These are phyloP conservation scores for Saitozyma sp. DNA, from an alignment of 768 basidiomycete genomes.

Conservation along the genomic window DNA sequence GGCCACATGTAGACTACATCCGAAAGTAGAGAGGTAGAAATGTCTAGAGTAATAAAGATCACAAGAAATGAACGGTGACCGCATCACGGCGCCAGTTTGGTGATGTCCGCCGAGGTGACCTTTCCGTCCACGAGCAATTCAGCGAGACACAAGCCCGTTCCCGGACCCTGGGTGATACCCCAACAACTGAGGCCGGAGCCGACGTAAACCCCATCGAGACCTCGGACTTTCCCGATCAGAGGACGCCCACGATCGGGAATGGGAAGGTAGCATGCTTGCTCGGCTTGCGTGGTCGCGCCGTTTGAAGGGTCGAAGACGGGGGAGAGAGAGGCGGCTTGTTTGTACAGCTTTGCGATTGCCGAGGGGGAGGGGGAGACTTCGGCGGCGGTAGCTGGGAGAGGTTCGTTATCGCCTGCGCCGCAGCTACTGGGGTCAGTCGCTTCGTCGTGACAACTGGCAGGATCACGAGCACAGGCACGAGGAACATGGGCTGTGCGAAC, in stretches of 20 bases:
- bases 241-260: conserved; percentile 63
- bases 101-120: conserved; percentile 61
- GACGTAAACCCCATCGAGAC: conserved; percentile 67
- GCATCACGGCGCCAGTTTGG: conserved; percentile 51
- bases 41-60: conserved; percentile 1
- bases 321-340: conserved; percentile 49
- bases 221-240: conserved; percentile 66
- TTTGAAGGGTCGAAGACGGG: conserved; percentile 51
- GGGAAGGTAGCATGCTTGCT: conserved; percentile 79
- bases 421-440: conserved; percentile 59
- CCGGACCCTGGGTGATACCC: conserved; percentile 60
- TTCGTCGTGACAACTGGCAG: background rate
- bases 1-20: no score
- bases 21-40: no score
- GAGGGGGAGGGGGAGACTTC: conserved; percentile 63
- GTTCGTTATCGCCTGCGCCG: conserved; percentile 71
- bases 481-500: background rate
- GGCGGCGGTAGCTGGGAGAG: conserved; percentile 70
- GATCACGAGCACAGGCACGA: background rate
- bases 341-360: conserved; percentile 60
- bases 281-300: conserved; percentile 58
- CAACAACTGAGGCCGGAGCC: conserved; percentile 62
- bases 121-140: conserved; percentile 72
- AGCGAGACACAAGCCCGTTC: conserved; percentile 71
- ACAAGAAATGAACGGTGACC: background rate